Evolutionary conservation across 176 grass and related monocot genomes (phyloP).

Genomic region (Zea luxurians): DNA sequence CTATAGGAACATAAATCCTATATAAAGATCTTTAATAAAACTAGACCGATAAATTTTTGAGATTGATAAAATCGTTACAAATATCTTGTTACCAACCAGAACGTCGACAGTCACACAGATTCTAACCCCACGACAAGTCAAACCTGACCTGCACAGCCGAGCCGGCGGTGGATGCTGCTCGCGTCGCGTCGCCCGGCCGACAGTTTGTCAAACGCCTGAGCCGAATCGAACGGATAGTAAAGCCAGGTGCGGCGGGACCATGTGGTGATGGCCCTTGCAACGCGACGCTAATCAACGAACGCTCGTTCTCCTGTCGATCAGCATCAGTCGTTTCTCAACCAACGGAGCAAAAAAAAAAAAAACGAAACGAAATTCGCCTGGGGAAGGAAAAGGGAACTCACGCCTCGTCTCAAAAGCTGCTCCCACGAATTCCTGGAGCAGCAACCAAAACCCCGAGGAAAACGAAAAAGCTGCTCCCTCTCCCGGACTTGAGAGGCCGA

Average conservation of each 20-base stretch:
- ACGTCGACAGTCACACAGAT: no score
- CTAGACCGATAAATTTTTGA: no score
- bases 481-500: no score
- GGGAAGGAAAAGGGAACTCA: not conserved
- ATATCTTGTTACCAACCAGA: no score
- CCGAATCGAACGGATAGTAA: conserved; percentile 25
- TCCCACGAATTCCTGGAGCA: conserved; percentile 57
- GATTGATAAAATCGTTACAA: no score
- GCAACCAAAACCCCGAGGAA: conserved; percentile 28
- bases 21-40: no score
- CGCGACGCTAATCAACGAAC: no score
- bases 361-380: not conserved
- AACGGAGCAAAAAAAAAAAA: not conserved
- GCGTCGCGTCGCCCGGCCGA: conserved; percentile 15
- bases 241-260: conserved; percentile 10
- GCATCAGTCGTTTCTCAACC: not conserved
- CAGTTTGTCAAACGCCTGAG: conserved; percentile 41
- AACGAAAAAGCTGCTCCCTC: conserved; percentile 15
- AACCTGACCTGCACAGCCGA: not conserved
- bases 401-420: conserved; percentile 47
- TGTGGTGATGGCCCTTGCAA: not conserved
- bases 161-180: not conserved
- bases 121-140: no score
- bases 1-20: no score
- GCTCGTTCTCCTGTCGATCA: not conserved